Percentiles rank a stretch among this genome's conserved stretches.
Evolutionary conservation across 148 eudicot genomes (phyloP).

Genomic region (Rhododendron henanense): DNA sequence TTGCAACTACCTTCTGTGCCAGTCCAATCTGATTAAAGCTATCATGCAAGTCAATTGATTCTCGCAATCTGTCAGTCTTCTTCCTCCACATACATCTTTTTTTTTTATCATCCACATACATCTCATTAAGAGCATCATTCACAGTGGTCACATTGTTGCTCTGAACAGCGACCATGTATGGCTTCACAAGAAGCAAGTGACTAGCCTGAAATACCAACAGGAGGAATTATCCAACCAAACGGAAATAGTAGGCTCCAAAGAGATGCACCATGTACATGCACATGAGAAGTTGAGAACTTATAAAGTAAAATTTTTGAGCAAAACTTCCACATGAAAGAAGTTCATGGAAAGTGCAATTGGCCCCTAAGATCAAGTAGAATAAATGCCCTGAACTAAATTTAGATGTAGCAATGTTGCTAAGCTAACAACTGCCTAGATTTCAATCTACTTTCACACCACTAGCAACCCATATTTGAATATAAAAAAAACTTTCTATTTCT

Average conservation of each 20-base stretch:
- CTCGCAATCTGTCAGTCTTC: slow-evolving; percentile 45
- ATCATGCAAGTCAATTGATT: too few species aligned
- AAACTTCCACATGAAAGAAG: neutral
- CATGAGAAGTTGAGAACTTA: neutral
- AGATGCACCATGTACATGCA: neutral
- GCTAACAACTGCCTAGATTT: neutral
- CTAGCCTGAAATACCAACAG: slow-evolving; percentile 57
- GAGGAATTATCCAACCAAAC: neutral
- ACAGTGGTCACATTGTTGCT: slow-evolving; percentile 93
- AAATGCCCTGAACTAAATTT: neutral
- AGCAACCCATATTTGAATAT: neutral
- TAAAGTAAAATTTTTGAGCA: too few species aligned
- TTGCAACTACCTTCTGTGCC: too few species aligned
- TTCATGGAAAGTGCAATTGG: neutral
- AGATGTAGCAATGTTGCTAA: neutral
- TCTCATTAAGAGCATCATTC: slow-evolving; percentile 93
- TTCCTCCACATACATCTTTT: slow-evolving; percentile 83
- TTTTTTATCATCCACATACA: slow-evolving; percentile 53
- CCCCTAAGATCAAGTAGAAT: neutral
- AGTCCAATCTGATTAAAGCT: too few species aligned
- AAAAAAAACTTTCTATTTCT: too few species aligned
- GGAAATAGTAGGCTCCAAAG: neutral
- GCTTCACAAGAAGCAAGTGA: slow-evolving; percentile 90
- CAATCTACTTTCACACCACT: neutral
- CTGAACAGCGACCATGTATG: slow-evolving; percentile 97